These are phyloP conservation scores for Cystofilobasidium capitatum DNA, from an alignment of 768 basidiomycete species.

Conservation along the genomic window DNA sequence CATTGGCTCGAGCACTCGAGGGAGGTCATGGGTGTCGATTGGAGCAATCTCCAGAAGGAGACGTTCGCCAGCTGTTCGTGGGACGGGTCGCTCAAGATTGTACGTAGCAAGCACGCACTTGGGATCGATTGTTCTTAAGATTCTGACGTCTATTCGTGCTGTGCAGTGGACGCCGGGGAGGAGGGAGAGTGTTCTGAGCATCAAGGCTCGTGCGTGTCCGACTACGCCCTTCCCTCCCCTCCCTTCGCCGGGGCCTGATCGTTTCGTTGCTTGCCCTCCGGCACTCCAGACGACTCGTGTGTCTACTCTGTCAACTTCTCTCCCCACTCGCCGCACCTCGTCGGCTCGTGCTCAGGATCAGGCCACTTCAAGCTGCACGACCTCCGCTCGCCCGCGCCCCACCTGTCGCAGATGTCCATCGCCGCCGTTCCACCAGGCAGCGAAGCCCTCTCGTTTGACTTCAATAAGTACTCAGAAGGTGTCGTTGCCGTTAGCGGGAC, in stretches of 20 bases:
- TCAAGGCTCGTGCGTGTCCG: conserved; percentile 73
- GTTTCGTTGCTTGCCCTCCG: not conserved
- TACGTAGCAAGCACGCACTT: conserved; percentile 41
- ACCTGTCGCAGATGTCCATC: not conserved
- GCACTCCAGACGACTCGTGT: conserved; percentile 7
- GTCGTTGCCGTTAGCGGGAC: conserved; percentile 8
- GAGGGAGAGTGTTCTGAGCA: conserved; percentile 64
- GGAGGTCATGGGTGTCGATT: conserved; percentile 88
- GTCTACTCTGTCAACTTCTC: conserved; percentile 88
- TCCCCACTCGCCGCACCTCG: conserved; percentile 70
- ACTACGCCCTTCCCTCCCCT: not conserved
- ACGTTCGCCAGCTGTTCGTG: conserved; percentile 55
- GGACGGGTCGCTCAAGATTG: conserved; percentile 84
- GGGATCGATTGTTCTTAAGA: not conserved
- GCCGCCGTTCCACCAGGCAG: not conserved
- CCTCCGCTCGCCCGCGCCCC: conserved; percentile 26
- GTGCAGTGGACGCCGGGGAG: conserved; percentile 79
- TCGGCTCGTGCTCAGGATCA: conserved; percentile 78
- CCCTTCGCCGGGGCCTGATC: not conserved
- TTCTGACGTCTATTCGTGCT: not conserved
- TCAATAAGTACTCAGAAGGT: conserved; percentile 37
- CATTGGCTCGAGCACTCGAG: conserved; percentile 90
- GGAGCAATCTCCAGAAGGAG: conserved; percentile 88
- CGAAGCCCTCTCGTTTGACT: conserved; percentile 34
- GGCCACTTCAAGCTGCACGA: conserved; percentile 45